These are phyloP conservation scores for Heritiera fomes DNA, from an alignment of 345 rosid genomes.

Conservation along the genomic window DNA sequence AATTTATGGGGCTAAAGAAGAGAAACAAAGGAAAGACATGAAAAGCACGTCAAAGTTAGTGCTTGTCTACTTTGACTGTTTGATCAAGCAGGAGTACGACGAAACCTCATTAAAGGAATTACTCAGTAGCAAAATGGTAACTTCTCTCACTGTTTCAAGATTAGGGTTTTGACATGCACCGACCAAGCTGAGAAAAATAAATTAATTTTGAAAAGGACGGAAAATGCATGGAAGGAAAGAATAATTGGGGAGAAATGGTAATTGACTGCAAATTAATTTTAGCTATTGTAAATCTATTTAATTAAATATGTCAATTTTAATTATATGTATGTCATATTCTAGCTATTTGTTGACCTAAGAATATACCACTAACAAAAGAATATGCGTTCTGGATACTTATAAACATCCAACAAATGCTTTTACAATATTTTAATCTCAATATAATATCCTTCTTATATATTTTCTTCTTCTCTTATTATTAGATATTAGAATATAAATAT, in stretches of 20 bases:
- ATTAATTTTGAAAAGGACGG: neutral
- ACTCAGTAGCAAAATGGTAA: neutral
- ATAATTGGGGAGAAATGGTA: neutral
- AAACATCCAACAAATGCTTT: neutral
- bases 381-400: neutral
- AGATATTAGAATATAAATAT: no score
- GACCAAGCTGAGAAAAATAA: neutral
- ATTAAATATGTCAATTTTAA: neutral
- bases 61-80: slow-evolving; percentile 6
- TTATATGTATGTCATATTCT: neutral
- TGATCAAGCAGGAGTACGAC: neutral
- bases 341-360: neutral
- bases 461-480: no score
- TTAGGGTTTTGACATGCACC: no score
- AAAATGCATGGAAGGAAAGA: neutral
- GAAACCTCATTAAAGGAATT: neutral
- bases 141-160: neutral
- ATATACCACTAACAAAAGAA: neutral
- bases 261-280: no score
- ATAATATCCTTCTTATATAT: neutral
- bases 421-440: neutral
- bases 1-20: no score
- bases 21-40: neutral
- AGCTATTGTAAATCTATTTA: neutral
- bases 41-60: neutral